Percentiles rank a stretch among this genome's conserved stretches.
Conservation (phyloP, 2,329 filamentous ascomycete species). For the Onygenales sp. region DNA sequence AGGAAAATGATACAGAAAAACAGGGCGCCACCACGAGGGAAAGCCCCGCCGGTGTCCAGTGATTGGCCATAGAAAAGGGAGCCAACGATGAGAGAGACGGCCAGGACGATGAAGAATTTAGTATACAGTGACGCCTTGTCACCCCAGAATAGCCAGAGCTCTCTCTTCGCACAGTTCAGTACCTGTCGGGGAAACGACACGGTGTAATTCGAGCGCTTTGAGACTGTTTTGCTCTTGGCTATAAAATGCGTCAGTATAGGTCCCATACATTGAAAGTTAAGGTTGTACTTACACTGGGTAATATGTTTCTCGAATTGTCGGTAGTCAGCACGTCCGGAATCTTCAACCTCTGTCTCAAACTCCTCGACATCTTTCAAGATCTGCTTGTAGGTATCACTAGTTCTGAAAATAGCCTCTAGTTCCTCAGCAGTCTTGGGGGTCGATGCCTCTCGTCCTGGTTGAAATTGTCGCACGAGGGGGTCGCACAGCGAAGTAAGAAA, state of each 20-base stretch:
- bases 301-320: constrained; percentile 38
- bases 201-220: constrained; percentile 3
- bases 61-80: constrained; percentile 66
- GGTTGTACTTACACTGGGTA: constrained; percentile 44
- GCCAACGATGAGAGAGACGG: constrained; percentile 65
- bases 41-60: constrained; percentile 50
- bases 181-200: constrained; percentile 5
- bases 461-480: constrained; percentile 51
- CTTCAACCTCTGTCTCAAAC: constrained; percentile 42
- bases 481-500: constrained; percentile 71
- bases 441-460: constrained; percentile 49
- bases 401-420: constrained; percentile 57
- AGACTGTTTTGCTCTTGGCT: constrained; percentile 38
- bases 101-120: constrained; percentile 47
- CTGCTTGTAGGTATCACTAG: constrained; percentile 51
- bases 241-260: background rate
- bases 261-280: background rate
- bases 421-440: constrained; percentile 62
- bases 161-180: constrained; percentile 33
- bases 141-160: constrained; percentile 60
- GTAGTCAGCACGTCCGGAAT: constrained; percentile 44
- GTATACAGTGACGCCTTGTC: constrained; percentile 58
- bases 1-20: constrained; percentile 62
- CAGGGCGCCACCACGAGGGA: constrained; percentile 51
- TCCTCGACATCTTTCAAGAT: constrained; percentile 49